phyloP scores from a whole-genome alignment of 345 rosid genomes.

The Pistacia atlantica region DNA sequence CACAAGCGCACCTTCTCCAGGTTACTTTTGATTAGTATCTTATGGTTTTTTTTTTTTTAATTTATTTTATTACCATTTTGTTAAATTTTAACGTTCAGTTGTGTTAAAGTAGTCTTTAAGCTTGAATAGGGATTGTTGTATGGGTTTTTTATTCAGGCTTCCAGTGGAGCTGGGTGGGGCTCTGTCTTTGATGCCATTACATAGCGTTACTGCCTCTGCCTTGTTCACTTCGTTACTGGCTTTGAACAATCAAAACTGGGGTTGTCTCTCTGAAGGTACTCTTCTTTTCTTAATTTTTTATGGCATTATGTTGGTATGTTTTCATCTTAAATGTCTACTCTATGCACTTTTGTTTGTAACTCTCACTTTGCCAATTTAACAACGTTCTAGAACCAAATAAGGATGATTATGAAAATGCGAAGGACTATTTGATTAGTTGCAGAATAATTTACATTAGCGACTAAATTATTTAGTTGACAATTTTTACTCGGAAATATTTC shows the following conservation, averaged over 20 bases:
- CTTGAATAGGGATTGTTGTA: slow-evolving; percentile 1
- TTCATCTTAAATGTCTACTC: neutral
- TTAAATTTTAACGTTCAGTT: neutral
- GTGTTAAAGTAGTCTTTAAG: neutral
- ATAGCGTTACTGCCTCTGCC: slow-evolving; percentile 84
- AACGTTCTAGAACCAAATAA: neutral
- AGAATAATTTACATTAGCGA: too few species aligned
- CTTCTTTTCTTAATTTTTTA: neutral
- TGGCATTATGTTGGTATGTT: slow-evolving; percentile 3
- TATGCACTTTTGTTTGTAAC: neutral
- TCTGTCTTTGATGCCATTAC: slow-evolving; percentile 73
- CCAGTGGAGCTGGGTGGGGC: slow-evolving; percentile 80
- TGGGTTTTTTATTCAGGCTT: slow-evolving; percentile 41
- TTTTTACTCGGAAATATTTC: too few species aligned
- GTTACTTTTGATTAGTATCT: slow-evolving; percentile 27
- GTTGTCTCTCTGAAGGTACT: slow-evolving; percentile 90
- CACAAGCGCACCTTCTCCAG: slow-evolving; percentile 53
- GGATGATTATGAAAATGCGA: neutral
- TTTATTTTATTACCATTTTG: neutral
- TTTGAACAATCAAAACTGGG: slow-evolving; percentile 69
- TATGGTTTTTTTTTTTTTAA: neutral
- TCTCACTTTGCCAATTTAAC: neutral
- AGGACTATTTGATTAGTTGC: neutral
- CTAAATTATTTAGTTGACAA: too few species aligned
- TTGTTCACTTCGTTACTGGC: slow-evolving; percentile 87